A percentile compares a stretch with the other conserved stretches of the same genome.
Conservation (phyloP, 208 protist genomes). For the Trypanosomatidae sp. region DNA sequence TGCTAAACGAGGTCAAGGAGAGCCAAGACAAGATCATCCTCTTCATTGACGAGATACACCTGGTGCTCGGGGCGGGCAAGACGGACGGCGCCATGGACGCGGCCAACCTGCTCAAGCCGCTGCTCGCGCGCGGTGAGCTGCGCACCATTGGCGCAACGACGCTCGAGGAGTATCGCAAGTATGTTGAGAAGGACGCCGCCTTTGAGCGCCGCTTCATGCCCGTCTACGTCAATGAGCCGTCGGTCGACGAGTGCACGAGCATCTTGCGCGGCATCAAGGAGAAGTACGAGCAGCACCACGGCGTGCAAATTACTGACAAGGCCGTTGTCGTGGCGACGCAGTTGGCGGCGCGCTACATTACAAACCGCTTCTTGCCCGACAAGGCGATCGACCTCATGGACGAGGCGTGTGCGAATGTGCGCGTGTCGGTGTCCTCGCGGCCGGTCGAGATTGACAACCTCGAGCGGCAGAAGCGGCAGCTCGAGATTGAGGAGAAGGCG, state of each 20-base stretch:
- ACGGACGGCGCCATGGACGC: slow-evolving; percentile 94
- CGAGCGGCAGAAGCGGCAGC: slow-evolving; percentile 67
- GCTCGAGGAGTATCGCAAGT: slow-evolving; percentile 95
- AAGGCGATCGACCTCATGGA: slow-evolving; percentile 99
- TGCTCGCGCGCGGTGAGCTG: slow-evolving; percentile 94
- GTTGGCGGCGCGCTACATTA: slow-evolving; percentile 93
- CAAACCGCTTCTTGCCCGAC: slow-evolving; percentile 97
- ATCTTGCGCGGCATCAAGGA: slow-evolving; percentile 96
- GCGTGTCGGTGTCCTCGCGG: slow-evolving; percentile 91
- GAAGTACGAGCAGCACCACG: slow-evolving; percentile 90
- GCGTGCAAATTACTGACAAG: slow-evolving; percentile 84
- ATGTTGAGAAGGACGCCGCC: slow-evolving; percentile 98
- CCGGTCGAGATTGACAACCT: slow-evolving; percentile 92
- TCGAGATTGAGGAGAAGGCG: slow-evolving; percentile 88
- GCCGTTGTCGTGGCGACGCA: slow-evolving; percentile 87
- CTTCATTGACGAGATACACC: slow-evolving; percentile 99
- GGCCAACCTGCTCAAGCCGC: slow-evolving; percentile 99
- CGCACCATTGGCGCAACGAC: slow-evolving; percentile 98
- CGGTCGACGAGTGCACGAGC: slow-evolving; percentile 95
- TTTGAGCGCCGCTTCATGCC: slow-evolving; percentile 98
- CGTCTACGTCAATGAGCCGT: slow-evolving; percentile 94
- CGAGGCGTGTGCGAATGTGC: slow-evolving; percentile 90
- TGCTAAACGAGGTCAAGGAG: slow-evolving; percentile 97
- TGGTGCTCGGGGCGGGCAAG: slow-evolving; percentile 95
- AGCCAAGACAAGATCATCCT: slow-evolving; percentile 95